Base-by-base conservation (phyloP, 2,329 filamentous ascomycete species). In the Dothidotthia symphoricarpi region DNA sequence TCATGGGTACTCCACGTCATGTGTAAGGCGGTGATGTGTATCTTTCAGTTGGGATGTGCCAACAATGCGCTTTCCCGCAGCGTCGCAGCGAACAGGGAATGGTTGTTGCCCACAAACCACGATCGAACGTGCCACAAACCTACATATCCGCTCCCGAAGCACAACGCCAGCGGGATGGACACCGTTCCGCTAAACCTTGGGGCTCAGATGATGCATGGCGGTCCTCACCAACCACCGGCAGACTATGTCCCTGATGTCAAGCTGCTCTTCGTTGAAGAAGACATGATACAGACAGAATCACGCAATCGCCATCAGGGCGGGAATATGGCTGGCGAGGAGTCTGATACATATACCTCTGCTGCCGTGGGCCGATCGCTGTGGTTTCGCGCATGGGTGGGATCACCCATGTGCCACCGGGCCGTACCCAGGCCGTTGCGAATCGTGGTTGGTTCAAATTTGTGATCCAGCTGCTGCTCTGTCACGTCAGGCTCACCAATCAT, bases 121-220 rank as follows among this genome's bases (percentile, higher is more conserved):
- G 48, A 53, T 53, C 19, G 38, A 36, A 38, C 31, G 56, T 57
- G 51, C 45, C 49, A 55, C 53, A 48, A 39, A 41, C 47, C 36
- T 47, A 47, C 53, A 50, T 44, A 47, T 44, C 45, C 47, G 47
- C 38, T 47, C 43, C 37, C 41, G 19, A 22, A 9, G 19, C 19
- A 22, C 19, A 22, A 22, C 19, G 9, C 39, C 40, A 34, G 41
- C 49, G 49, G 45, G 43, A 45, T 43, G 33, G 31, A 40, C 34
- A 42, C 34, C 45, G 49, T 46, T 45, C 49, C 43, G 51, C 45
- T 39, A 37, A 38, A 34, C 39, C 40, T 48, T 40, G 45, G 45
- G 43, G 31, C 35, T 25, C n/a, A 22, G 28, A 16, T 24, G 39
- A 32, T 36, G 28, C 35, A 34, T 32, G 35, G 36, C 34, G 35